phyloP scores from a whole-genome alignment of 2,329 filamentous ascomycete species.

The Aspergillus tubingensis region DNA sequence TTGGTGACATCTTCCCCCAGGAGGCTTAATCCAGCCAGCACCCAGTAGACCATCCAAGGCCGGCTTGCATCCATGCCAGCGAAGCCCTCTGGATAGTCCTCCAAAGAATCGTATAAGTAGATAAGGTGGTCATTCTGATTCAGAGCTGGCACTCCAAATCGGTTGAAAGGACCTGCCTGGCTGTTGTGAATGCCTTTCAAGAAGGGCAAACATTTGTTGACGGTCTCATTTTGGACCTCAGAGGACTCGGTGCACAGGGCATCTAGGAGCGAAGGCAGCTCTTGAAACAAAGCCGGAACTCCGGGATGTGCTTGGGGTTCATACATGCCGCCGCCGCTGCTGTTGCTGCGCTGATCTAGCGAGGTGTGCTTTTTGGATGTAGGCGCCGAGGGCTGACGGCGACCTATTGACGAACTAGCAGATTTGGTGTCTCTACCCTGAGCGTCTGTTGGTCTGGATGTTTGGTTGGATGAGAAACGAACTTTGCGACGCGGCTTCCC shows the following conservation, averaged over 20 bases:
- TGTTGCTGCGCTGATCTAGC: constrained; percentile 12
- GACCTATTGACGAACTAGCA: constrained; percentile 18
- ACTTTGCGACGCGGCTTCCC: constrained; percentile 42
- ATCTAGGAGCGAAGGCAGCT: constrained; percentile 66
- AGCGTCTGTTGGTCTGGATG: constrained; percentile 22
- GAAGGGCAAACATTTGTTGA: constrained; percentile 68
- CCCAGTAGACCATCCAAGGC: constrained; percentile 96
- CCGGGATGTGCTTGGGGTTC: constrained; percentile 26
- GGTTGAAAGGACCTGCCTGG: constrained; percentile 61
- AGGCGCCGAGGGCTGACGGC: constrained; percentile 17
- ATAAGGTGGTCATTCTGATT: constrained; percentile 59
- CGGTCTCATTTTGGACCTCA: constrained; percentile 66
- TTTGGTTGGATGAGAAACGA: constrained; percentile 37
- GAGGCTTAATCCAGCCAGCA: constrained; percentile 70
- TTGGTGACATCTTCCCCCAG: constrained; percentile 70
- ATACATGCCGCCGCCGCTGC: constrained; percentile 21
- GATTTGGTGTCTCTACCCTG: constrained; percentile 5
- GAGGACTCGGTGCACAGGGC: constrained; percentile 68
- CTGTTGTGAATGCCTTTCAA: constrained; percentile 56
- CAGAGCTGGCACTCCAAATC: constrained; percentile 73
- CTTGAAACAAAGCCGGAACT: constrained; percentile 44
- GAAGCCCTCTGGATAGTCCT: constrained; percentile 68
- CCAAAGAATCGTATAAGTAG: constrained; percentile 53
- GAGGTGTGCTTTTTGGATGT: constrained; percentile 10
- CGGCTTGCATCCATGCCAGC: constrained; percentile 79